A percentile compares a stretch with the other conserved stretches of the same genome.
phyloP scores from a whole-genome alignment of 495 filamentous ascomycete species.

The Aspergillus hancockii region DNA sequence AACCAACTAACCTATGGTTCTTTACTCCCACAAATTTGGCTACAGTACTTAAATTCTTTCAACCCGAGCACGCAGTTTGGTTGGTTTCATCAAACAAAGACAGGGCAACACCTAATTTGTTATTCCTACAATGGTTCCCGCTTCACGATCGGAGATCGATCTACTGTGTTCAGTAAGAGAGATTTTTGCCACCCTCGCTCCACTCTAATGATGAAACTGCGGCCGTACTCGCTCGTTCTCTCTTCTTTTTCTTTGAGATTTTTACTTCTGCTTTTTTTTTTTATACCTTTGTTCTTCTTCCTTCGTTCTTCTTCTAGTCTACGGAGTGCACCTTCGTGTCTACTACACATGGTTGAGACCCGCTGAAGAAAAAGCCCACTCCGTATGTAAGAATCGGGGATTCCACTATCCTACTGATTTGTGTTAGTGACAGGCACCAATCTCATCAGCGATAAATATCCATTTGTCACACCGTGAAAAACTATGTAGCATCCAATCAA shows the following conservation, averaged over 20 bases:
- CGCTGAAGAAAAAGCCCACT: neutral
- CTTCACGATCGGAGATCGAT: constrained; percentile 2
- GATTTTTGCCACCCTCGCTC: neutral
- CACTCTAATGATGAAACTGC: neutral
- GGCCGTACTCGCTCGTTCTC: neutral
- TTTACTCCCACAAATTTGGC: neutral
- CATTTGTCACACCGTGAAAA: neutral
- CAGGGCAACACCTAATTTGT: neutral
- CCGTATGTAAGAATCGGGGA: neutral
- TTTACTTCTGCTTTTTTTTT: neutral
- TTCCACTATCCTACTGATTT: neutral
- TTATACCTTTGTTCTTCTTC: neutral
- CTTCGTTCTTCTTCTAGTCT: neutral
- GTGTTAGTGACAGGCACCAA: neutral
- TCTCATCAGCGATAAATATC: neutral
- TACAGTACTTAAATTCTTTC: neutral
- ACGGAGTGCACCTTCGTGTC: neutral
- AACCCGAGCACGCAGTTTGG: constrained; percentile 1
- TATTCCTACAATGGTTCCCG: neutral
- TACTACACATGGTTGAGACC: neutral
- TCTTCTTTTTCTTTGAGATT: neutral
- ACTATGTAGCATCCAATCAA: neutral
- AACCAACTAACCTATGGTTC: constrained; percentile 8
- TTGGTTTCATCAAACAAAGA: neutral
- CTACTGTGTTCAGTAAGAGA: neutral